These are phyloP conservation scores for Schwanniomyces polymorphus DNA, from an alignment of 805 yeast species.

Conservation along the genomic window DNA sequence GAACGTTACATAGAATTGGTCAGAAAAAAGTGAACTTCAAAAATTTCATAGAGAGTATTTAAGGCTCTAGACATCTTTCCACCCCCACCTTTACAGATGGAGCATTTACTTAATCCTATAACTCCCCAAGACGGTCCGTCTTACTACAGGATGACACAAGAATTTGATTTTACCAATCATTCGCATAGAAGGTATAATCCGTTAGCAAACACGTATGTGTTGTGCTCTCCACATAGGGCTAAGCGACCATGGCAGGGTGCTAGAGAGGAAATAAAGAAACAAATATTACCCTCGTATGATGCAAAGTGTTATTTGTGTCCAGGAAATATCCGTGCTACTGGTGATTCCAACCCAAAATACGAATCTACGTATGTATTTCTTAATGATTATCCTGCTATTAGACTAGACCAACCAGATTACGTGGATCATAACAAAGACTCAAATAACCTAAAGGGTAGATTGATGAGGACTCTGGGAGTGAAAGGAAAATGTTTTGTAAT, in stretches of 20 bases:
- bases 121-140: constrained; percentile 15
- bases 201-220: constrained; percentile 63
- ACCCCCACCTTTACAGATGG: constrained; percentile 6
- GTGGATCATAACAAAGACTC: constrained; percentile 12
- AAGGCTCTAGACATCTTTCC: not conserved
- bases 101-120: constrained; percentile 19
- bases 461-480: constrained; percentile 58
- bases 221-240: constrained; percentile 76
- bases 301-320: constrained; percentile 73
- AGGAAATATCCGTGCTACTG: constrained; percentile 64
- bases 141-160: constrained; percentile 17
- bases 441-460: constrained; percentile 34
- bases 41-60: not conserved
- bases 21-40: not conserved
- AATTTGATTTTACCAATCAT: constrained; percentile 52
- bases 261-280: constrained; percentile 48
- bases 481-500: constrained; percentile 70
- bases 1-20: constrained; percentile 7
- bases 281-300: constrained; percentile 54
- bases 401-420: constrained; percentile 52
- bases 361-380: constrained; percentile 57
- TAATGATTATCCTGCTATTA: constrained; percentile 74
- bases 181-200: constrained; percentile 74
- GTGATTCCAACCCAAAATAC: constrained; percentile 58
- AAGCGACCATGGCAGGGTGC: constrained; percentile 84